Base-by-base conservation (phyloP, 345 rosid genomes). In the Moricandia arvensis region DNA sequence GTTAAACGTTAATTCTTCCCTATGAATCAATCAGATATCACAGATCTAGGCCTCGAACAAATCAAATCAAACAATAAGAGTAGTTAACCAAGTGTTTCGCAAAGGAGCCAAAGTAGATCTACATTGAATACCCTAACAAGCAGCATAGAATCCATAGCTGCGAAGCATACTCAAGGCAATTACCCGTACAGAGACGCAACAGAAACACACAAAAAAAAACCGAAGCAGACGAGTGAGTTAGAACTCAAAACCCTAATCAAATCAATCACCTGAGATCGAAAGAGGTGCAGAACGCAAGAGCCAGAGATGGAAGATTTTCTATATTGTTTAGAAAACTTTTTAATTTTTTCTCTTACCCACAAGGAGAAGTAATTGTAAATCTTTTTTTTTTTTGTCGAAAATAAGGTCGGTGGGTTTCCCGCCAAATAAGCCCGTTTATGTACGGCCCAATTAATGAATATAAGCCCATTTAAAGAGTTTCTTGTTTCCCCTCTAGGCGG, bases 231-330 rank as follows among this genome's bases (percentile, higher is more conserved):
- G 10, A 57, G 57, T 63, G 59, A 60, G 35, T 9, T 9, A 21
- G 21, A 72, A 41, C 21, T 68, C 54, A 7, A 72, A 73, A 11
- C 80, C 76, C 68, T 77, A 77, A 77, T 3, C 21, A 15, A 77
- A 66, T 57, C 54, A 73, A 38, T 68, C 71, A 79, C 82, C 82
- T 79, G 78, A 66, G 73, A 73, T 79, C 78, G 74, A 55, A 21
- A 62, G 66, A 62, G 12, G 71, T 30, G 70, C 81, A 16, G 78
- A 73, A 62, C 71, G 66, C 33, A 34, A 78, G 64, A 78, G 21
- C n/a, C 55, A 45, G 12, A 69, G 2, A 13, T 35, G 4, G 37
- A 33, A 68, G 60, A 11, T 13, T 7, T 55, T 12, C 4, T 17
- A 12, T 37, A 0, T 0, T 43, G 4, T 21, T 21, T 59, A 21